A percentile compares a stretch with the other conserved stretches of the same genome.
phyloP scores from a whole-genome alignment of 192 early-diverging fungal species.

The Coemansia sp. region DNA sequence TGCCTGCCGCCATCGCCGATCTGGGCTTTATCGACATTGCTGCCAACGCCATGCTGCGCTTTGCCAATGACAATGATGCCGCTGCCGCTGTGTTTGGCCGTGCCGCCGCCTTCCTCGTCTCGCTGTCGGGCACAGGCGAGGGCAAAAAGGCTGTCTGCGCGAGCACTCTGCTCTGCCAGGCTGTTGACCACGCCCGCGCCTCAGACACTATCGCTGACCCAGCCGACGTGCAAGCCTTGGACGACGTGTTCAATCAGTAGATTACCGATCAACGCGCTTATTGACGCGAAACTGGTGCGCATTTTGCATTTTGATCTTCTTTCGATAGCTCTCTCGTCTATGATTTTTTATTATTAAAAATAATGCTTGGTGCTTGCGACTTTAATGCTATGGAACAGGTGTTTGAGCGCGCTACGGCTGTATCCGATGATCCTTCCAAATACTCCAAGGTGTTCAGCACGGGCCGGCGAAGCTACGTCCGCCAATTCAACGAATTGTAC shows the following conservation, averaged over 20 bases:
- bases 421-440: not conserved
- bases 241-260: not conserved
- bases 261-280: not conserved
- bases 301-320: not conserved
- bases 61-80: slow-evolving; percentile 42
- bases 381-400: not conserved
- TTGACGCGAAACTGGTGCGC: slow-evolving; percentile 9
- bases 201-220: not conserved
- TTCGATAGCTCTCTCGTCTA: not conserved
- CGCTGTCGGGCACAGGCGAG: slow-evolving; percentile 24
- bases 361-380: not conserved
- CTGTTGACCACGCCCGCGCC: slow-evolving; percentile 12
- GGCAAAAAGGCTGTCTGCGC: slow-evolving; percentile 20
- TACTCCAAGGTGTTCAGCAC: slow-evolving; percentile 18
- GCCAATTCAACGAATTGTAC: slow-evolving; percentile 89
- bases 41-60: slow-evolving; percentile 52
- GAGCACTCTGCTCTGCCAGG: slow-evolving; percentile 13
- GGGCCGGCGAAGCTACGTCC: slow-evolving; percentile 67
- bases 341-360: not conserved
- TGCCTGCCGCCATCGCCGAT: slow-evolving; percentile 51
- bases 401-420: slow-evolving; percentile 2
- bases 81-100: slow-evolving; percentile 37
- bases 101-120: slow-evolving; percentile 27
- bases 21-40: slow-evolving; percentile 56
- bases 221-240: slow-evolving; percentile 14